These are phyloP conservation scores for Trametes elegans DNA, from an alignment of 768 basidiomycete species.

Conservation along the genomic window DNA sequence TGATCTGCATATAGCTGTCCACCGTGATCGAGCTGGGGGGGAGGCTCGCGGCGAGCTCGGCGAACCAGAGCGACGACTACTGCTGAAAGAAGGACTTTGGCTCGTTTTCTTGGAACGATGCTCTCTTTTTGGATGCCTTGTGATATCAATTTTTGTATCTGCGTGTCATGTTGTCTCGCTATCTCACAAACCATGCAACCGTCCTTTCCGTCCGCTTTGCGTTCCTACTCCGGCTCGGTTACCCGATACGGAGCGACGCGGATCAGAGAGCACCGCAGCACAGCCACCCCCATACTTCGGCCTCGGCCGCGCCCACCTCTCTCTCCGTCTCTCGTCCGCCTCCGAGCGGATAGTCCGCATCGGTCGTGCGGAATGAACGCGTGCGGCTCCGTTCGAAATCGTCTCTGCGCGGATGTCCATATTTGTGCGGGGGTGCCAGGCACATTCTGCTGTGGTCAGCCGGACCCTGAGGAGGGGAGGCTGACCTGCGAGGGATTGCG, in stretches of 20 bases:
- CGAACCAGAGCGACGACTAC: background rate
- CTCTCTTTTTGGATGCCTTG: background rate
- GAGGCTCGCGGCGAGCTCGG: background rate
- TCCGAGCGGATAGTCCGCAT: background rate
- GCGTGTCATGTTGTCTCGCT: too few relatives aligned
- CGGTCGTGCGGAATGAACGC: background rate
- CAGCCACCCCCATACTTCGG: background rate
- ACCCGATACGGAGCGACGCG: background rate
- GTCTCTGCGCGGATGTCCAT: background rate
- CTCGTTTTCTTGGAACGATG: background rate
- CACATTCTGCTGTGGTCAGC: background rate
- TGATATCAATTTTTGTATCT: too few relatives aligned
- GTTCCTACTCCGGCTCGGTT: too few relatives aligned
- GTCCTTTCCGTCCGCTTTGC: background rate
- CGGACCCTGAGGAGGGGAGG: too few relatives aligned
- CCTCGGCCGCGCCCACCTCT: background rate
- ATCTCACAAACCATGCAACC: too few relatives aligned
- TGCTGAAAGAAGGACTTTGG: background rate
- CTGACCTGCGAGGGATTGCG: too few relatives aligned
- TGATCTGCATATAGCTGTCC: background rate
- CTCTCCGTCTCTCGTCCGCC: background rate
- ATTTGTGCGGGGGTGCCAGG: background rate
- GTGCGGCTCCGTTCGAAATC: background rate
- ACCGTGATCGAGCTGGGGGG: background rate
- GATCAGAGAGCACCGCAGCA: background rate